Evolutionary conservation across 768 basidiomycete genomes (phyloP).

Genomic region (Gymnopilus dilepis): DNA sequence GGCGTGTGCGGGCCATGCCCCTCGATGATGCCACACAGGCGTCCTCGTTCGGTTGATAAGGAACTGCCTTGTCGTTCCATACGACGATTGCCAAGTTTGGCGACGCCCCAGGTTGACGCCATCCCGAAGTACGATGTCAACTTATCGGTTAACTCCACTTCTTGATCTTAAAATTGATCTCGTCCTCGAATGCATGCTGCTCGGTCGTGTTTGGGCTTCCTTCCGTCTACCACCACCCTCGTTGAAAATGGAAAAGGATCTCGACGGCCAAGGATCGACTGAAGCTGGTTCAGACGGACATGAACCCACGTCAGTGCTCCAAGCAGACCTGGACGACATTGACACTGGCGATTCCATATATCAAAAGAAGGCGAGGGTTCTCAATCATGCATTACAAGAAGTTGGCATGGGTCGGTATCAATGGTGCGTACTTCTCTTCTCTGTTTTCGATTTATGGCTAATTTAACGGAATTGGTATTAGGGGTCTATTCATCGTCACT

Average conservation of each 20-base stretch:
- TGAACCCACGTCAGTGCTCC: neutral
- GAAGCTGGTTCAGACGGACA: neutral
- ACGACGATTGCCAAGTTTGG: neutral
- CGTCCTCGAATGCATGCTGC: neutral
- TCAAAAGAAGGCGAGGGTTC: constrained; percentile 18
- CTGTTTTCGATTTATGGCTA: neutral
- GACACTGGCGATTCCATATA: constrained; percentile 21
- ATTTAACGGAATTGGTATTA: constrained; percentile 5
- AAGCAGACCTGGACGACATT: constrained; percentile 6
- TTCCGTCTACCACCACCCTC: neutral
- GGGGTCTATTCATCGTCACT: constrained; percentile 35
- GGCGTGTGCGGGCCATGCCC: too few species aligned
- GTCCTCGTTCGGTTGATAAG: too few species aligned
- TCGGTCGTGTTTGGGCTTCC: constrained; percentile 59
- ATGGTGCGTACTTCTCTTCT: constrained; percentile 25
- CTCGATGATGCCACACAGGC: too few species aligned
- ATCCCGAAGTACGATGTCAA: neutral
- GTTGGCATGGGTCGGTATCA: constrained; percentile 38
- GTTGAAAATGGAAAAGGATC: neutral
- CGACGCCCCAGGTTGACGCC: neutral
- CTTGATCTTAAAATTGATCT: constrained; percentile 1
- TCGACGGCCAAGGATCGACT: neutral
- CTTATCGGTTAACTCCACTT: constrained; percentile 3
- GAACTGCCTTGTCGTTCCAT: neutral
- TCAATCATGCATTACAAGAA: constrained; percentile 29